Evolutionary conservation across 208 protist genomes (phyloP), one percentile per base, ranked within the genome.

Genomic region (Acanthamoeba healyi): DNA sequence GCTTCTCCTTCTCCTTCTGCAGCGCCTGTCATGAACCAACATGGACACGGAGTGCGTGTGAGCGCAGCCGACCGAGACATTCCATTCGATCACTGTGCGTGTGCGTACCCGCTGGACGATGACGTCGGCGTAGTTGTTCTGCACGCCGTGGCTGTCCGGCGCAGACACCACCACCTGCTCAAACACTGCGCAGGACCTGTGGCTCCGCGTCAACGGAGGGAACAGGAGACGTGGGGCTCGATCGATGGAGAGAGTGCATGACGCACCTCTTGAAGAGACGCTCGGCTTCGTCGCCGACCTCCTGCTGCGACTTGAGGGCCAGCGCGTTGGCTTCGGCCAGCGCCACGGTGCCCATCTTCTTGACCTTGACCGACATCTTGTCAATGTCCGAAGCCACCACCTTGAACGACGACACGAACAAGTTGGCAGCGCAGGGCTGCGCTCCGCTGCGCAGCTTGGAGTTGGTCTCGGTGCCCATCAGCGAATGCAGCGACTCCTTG

Each of bases 61-160:
- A n/a, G n/a, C n/a, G n/a, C n/a, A n/a, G n/a, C n/a, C n/a, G n/a
- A n/a, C n/a, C n/a, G n/a, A n/a, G n/a, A n/a, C n/a, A n/a, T n/a
- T 26, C 34, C 15, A 40, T 51, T 29, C 15, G 34, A 81, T 26
- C 12, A 81, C 5, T 29, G 10, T 32, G 40, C 72, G 42, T 67
- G 24, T 26, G 40, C 15, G 79, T 40, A 87, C 79, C 29, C 49
- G 24, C 24, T 87, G 40, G 10, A 29, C 40, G 29, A 87, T 54
- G 34, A 61, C 79, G 34, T 87, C 79, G n/a, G 79, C 79, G 58
- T 63, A 87, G 36, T 87, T 87, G 79, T 87, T 87, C 38, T 63
- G 46, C 9, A 87, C 14, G 26, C 46, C 46, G 49, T n/a, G 29
- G n/a, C n/a, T 87, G 49, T 87, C 79, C 15, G 79, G 79, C n/a